These are phyloP conservation scores for Chaetomiaceae sp. DNA, from an alignment of 2,329 filamentous ascomycete species.

Conservation along the genomic window DNA sequence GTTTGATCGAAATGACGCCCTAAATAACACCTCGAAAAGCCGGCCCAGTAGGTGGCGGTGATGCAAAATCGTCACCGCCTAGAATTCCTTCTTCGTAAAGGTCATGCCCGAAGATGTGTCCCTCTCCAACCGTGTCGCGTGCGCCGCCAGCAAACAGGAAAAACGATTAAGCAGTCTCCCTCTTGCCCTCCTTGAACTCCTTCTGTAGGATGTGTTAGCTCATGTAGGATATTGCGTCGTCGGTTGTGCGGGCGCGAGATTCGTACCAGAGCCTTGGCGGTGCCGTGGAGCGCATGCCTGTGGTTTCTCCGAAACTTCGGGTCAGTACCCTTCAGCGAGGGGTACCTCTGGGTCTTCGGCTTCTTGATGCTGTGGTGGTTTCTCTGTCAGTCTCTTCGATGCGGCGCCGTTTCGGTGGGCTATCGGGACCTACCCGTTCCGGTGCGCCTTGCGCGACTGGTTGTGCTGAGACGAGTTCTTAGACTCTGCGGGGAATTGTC, in stretches of 20 bases:
- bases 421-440: conserved; percentile 76
- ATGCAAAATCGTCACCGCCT: conserved; percentile 19
- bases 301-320: conserved; percentile 99
- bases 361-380: conserved; percentile 83
- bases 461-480: conserved; percentile 99
- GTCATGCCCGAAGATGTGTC: conserved; percentile 25
- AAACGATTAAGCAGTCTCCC: conserved; percentile 33
- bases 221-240: conserved; percentile 3
- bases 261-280: conserved; percentile 93
- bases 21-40: conserved; percentile 30
- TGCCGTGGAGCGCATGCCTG: conserved; percentile 98
- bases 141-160: conserved; percentile 15
- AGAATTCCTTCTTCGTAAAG: conserved; percentile 28
- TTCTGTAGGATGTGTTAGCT: conserved; percentile 61
- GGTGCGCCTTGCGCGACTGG: conserved; percentile 97
- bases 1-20: conserved; percentile 26
- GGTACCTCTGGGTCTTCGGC: conserved; percentile 98
- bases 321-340: conserved; percentile 96
- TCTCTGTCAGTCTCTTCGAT: conserved; percentile 10
- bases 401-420: conserved; percentile 7
- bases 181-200: conserved; percentile 88
- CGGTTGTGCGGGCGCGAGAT: conserved; percentile 6
- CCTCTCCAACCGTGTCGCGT: conserved; percentile 13
- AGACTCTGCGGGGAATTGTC: conserved; percentile 63
- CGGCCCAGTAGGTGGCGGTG: conserved; percentile 24